phyloP scores from a whole-genome alignment of 2,329 filamentous ascomycete species.

The Trichoderma sp. region DNA sequence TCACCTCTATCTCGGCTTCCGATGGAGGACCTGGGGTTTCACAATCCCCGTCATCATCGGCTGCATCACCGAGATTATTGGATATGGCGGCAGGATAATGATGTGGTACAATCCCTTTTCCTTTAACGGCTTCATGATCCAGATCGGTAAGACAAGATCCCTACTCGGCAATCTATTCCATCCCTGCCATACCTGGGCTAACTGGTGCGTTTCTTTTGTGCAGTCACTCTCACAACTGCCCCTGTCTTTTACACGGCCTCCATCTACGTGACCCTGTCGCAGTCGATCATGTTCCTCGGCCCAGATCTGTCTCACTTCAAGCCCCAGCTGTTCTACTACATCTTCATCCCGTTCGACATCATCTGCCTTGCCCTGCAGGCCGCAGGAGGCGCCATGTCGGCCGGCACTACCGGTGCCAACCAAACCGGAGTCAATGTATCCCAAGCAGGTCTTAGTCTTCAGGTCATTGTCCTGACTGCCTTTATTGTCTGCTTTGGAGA shows the following conservation, averaged over 20 bases:
- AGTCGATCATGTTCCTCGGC: slow-evolving; percentile 40
- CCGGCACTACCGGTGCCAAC: slow-evolving; percentile 39
- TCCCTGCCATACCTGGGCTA: neutral
- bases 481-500: slow-evolving; percentile 50
- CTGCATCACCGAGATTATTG: slow-evolving; percentile 55
- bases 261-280: slow-evolving; percentile 61
- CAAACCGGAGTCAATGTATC: slow-evolving; percentile 38
- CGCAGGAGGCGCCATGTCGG: slow-evolving; percentile 53
- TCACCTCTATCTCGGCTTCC: slow-evolving; percentile 45
- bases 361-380: slow-evolving; percentile 57
- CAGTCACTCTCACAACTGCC: slow-evolving; percentile 53
- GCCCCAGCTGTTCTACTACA: slow-evolving; percentile 43
- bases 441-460: slow-evolving; percentile 55
- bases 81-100: slow-evolving; percentile 59
- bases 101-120: slow-evolving; percentile 57
- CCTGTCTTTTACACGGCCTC: slow-evolving; percentile 54
- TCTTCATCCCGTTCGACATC: slow-evolving; percentile 55
- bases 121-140: slow-evolving; percentile 60
- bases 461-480: slow-evolving; percentile 52
- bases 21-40: slow-evolving; percentile 49
- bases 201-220: neutral
- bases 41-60: slow-evolving; percentile 53
- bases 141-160: slow-evolving; percentile 48
- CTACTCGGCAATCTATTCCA: neutral
- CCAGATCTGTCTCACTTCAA: slow-evolving; percentile 43